Conservation (phyloP, 129 eudicot species). For the Flaveria bidentis region DNA sequence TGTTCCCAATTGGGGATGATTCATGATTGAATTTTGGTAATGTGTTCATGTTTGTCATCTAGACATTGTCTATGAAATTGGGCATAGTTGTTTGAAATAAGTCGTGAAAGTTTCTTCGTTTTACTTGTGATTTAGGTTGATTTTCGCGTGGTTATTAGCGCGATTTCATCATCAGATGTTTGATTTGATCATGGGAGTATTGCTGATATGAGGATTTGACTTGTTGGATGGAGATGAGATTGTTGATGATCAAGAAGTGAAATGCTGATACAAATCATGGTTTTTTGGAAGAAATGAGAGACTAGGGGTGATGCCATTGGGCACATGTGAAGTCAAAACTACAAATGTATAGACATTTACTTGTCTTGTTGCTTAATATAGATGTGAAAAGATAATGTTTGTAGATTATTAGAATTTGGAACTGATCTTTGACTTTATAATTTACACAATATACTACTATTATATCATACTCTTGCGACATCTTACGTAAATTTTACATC, state of each 20-base stretch:
- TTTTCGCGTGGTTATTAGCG: too few relatives aligned
- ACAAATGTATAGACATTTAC: too few relatives aligned
- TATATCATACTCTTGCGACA: too few relatives aligned
- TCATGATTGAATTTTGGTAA: conserved; percentile 65
- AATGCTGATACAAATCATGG: too few relatives aligned
- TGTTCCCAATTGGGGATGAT: conserved; percentile 88
- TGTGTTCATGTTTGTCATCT: neutral
- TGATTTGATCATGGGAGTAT: neutral
- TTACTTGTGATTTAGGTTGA: neutral
- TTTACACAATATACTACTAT: neutral
- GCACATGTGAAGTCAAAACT: neutral
- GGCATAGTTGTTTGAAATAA: neutral
- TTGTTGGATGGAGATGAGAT: neutral
- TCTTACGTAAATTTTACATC: too few relatives aligned
- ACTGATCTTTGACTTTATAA: conserved; percentile 13
- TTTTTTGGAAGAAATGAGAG: too few relatives aligned
- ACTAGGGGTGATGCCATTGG: too few relatives aligned
- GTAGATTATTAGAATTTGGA: neutral
- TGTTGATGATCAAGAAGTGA: neutral
- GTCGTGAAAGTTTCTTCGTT: neutral
- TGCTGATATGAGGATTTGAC: neutral
- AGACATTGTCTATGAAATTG: neutral
- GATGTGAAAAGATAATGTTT: neutral
- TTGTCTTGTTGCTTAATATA: too few relatives aligned
- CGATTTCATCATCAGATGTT: too few relatives aligned